These are phyloP conservation scores for Quercus dentata DNA, from an alignment of 306 rosid species.

Conservation along the genomic window DNA sequence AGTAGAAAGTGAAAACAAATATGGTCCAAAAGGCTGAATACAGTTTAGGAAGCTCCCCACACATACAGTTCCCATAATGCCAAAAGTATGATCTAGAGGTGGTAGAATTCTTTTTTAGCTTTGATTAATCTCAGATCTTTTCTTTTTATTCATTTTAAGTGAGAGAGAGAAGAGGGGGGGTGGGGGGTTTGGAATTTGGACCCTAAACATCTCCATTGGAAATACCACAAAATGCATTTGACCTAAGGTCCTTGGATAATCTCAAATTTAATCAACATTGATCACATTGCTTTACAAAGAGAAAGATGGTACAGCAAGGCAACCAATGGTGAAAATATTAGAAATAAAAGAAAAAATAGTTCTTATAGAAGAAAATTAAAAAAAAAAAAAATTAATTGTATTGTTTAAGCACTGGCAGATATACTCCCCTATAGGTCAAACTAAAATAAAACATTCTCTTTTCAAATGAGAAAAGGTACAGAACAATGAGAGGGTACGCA, in stretches of 20 bases:
- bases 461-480: neutral
- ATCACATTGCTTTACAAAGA: neutral
- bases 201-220: too few species aligned
- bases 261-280: neutral
- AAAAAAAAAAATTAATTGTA: neutral
- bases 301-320: neutral
- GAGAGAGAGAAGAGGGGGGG: fast-evolving
- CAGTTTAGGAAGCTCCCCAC: neutral
- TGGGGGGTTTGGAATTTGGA: too few species aligned
- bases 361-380: neutral
- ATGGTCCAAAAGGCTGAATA: neutral
- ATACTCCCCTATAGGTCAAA: neutral
- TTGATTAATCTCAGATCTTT: neutral
- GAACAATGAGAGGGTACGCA: neutral
- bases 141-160: too few species aligned
- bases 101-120: neutral
- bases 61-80: neutral
- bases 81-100: neutral
- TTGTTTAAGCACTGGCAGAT: neutral
- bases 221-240: too few species aligned
- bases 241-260: too few species aligned
- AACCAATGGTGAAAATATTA: neutral
- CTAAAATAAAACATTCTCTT: too few species aligned
- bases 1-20: neutral
- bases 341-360: neutral